These are phyloP conservation scores for Boletus semigastroideus DNA, from an alignment of 1,284 basidiomycete species.

Conservation along the genomic window DNA sequence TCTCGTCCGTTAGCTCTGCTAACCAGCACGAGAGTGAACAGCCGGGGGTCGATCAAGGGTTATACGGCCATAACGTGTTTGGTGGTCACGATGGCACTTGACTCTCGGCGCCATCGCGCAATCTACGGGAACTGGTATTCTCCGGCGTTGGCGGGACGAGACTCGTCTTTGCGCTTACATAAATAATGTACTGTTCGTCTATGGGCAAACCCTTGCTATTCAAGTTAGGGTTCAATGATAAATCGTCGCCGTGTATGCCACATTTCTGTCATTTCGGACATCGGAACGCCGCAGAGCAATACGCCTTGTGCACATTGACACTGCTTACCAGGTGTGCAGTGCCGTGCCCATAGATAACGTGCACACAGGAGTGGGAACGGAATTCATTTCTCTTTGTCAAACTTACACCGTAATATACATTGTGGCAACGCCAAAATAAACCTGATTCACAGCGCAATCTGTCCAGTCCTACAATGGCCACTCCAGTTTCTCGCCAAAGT, in stretches of 20 bases:
- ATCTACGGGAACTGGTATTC: background rate
- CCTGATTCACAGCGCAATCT: background rate
- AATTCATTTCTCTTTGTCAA: conserved; percentile 18
- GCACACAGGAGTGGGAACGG: conserved; percentile 11
- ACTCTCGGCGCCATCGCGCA: background rate
- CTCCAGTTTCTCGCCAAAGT: conserved; percentile 76
- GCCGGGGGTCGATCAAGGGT: conserved; percentile 2
- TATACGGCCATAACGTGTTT: conserved; percentile 13
- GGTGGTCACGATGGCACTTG: conserved; percentile 10
- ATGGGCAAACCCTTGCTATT: conserved; percentile 1
- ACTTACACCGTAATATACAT: conserved; percentile 6
- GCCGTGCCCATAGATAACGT: conserved; percentile 5
- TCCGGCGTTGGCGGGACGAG: conserved; percentile 2
- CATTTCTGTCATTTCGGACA: conserved; percentile 24
- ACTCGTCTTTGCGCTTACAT: conserved; percentile 8
- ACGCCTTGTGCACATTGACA: conserved; percentile 9
- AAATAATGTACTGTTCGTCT: conserved; percentile 6
- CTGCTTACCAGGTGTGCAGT: conserved; percentile 6
- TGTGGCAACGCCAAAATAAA: background rate
- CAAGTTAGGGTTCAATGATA: conserved; percentile 10
- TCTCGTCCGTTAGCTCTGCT: conserved; percentile 4
- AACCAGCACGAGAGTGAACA: conserved; percentile 13
- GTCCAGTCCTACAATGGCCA: conserved; percentile 63
- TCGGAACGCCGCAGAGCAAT: background rate
- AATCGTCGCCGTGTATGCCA: conserved; percentile 25